Evolutionary conservation across 768 basidiomycete genomes (phyloP).

Genomic region (Naganishia onofrii): DNA sequence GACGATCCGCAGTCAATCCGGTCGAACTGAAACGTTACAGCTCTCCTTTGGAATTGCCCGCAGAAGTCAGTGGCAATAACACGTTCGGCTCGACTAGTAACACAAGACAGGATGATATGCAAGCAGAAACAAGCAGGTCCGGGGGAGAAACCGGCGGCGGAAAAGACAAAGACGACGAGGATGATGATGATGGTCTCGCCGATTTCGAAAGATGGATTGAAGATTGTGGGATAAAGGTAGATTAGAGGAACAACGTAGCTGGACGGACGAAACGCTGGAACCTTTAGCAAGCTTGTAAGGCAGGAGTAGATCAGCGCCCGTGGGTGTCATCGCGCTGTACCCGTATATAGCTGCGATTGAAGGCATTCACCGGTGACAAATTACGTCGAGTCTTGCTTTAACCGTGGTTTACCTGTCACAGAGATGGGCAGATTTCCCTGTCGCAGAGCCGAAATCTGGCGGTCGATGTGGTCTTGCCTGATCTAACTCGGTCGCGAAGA

Average conservation of each 20-base stretch:
- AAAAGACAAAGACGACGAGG: not conserved
- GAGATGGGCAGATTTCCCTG: too few species aligned
- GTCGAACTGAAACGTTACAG: not conserved
- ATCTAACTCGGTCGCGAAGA: too few species aligned
- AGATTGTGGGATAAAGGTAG: not conserved
- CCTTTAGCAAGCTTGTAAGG: too few species aligned
- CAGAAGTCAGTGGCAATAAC: not conserved
- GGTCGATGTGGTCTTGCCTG: too few species aligned
- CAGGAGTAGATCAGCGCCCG: too few species aligned
- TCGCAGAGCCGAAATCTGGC: too few species aligned
- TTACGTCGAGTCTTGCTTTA: too few species aligned
- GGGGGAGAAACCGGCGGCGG: not conserved
- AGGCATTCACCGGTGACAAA: too few species aligned
- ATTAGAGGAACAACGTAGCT: not conserved
- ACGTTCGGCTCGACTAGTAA: not conserved
- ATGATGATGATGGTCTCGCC: constrained; percentile 11
- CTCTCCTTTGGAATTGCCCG: not conserved
- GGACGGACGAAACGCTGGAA: not conserved
- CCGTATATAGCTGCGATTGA: too few species aligned
- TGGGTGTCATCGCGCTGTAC: too few species aligned
- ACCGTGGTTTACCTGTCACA: too few species aligned
- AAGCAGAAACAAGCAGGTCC: not conserved
- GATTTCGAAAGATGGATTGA: constrained; percentile 28
- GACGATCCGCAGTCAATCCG: not conserved
- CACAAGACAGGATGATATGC: not conserved